phyloP scores from a whole-genome alignment of 176 grass and related monocot genomes.

The sorghum (Sorghum bicolor) region DNA sequence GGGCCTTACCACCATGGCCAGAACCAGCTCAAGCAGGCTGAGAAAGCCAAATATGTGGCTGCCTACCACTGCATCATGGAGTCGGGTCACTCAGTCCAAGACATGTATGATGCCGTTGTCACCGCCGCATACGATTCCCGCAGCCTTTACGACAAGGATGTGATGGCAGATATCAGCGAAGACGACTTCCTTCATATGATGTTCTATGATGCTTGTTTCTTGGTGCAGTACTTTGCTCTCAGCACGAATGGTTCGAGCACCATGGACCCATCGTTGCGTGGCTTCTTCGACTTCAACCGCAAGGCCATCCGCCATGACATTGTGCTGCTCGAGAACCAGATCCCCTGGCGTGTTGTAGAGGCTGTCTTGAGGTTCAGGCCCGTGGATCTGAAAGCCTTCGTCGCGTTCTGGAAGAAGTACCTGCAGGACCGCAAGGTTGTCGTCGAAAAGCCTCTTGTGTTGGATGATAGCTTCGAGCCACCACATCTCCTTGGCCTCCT shows the following conservation, averaged over 20 bases:
- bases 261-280: not conserved
- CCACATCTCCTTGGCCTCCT: slow-evolving; percentile 6
- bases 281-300: not conserved
- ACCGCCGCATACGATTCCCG: not conserved
- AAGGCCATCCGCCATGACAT: not conserved
- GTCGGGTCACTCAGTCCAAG: not conserved
- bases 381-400: not conserved
- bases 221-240: not conserved
- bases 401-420: not conserved
- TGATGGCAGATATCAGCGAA: not conserved
- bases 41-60: not conserved
- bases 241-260: not conserved
- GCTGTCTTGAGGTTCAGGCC: not conserved
- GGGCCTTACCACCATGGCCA: not conserved
- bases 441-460: not conserved
- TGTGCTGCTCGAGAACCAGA: not conserved
- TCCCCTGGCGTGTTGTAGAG: not conserved
- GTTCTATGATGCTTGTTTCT: not conserved
- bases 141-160: not conserved
- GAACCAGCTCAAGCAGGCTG: not conserved
- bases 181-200: not conserved
- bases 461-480: not conserved
- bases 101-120: not conserved
- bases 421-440: not conserved
- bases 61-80: not conserved